Evolutionary conservation across 305 asterid genomes (phyloP).

Genomic region (Rubia tinctorum): DNA sequence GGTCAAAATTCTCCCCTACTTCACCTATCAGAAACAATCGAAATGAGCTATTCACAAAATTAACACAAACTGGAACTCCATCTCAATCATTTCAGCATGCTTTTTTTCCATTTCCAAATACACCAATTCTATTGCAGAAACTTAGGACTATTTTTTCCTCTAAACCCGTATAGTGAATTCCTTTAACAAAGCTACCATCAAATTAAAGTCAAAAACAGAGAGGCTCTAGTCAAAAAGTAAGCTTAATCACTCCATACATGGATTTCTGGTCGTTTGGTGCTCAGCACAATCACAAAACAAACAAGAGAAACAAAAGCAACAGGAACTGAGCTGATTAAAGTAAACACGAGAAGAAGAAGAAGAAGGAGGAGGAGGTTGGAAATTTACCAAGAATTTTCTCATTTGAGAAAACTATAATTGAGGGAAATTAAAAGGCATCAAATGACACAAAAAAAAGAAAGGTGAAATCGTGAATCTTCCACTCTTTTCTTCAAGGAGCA

Average conservation of each 20-base stretch:
- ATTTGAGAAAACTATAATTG: background rate
- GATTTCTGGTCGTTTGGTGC: background rate
- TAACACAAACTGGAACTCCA: background rate
- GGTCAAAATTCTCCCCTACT: slow-evolving; percentile 23
- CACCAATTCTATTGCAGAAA: no score
- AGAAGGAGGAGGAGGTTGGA: background rate
- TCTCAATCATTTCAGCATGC: background rate
- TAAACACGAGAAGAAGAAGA: background rate
- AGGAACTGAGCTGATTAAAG: background rate
- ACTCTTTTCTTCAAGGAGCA: background rate
- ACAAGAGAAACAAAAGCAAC: background rate
- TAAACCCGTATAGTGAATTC: background rate
- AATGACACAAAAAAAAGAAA: background rate
- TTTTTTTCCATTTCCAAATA: background rate
- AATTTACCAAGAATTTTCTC: background rate
- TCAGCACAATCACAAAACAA: background rate
- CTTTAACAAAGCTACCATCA: background rate
- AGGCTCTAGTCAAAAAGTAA: background rate
- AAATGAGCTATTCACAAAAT: background rate
- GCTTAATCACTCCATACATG: background rate
- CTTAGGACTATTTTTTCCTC: no score
- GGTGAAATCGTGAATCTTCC: background rate
- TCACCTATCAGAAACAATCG: slow-evolving; percentile 29
- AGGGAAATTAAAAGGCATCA: background rate
- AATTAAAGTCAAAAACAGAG: background rate